Evolutionary conservation across 2,329 filamentous ascomycete species (phyloP).

Genomic region (Plectosphaerella plurivora): DNA sequence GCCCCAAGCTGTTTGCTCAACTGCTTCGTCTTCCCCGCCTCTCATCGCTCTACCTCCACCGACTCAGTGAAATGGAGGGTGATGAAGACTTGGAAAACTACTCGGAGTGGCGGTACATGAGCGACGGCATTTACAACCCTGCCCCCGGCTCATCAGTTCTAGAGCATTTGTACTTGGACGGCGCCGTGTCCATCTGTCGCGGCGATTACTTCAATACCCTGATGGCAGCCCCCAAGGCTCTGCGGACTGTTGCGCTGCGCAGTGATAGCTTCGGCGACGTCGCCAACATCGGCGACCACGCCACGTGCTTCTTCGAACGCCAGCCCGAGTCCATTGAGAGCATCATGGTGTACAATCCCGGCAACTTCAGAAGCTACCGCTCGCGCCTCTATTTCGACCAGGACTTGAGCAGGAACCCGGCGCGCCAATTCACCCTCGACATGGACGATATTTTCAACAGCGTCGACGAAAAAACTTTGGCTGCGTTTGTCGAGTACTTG

Average conservation of each 20-base stretch:
- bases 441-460: background rate
- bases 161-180: background rate
- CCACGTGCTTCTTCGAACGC: background rate
- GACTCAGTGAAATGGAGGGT: background rate
- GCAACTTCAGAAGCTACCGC: background rate
- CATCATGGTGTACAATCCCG: conserved; percentile 1
- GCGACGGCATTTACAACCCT: background rate
- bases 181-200: background rate
- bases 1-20: background rate
- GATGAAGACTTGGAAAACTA: background rate
- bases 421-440: conserved; percentile 1
- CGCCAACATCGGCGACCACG: background rate
- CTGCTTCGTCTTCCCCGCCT: conserved; percentile 1
- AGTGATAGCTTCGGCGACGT: background rate
- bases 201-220: background rate
- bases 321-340: conserved; percentile 1
- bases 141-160: background rate
- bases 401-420: background rate
- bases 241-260: background rate
- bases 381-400: background rate
- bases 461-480: background rate
- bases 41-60: background rate
- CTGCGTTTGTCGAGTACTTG: background rate
- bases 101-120: background rate
- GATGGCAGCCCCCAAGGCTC: background rate